Conservation (phyloP, 2,329 filamentous ascomycete species). For the Sclerotinia nivalis region DNA sequence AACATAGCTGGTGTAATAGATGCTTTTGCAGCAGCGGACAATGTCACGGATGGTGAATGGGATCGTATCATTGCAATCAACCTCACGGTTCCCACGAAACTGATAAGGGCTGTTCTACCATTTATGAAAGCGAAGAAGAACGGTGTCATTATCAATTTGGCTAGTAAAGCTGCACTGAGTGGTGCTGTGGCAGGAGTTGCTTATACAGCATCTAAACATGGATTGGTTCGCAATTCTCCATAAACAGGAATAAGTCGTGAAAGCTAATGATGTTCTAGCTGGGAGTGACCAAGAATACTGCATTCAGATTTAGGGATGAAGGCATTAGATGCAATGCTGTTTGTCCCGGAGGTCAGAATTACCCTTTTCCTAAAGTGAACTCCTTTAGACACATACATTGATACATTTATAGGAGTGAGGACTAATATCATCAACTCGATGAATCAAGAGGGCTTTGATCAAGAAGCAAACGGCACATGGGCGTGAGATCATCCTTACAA, state of each 20-base stretch:
- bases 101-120: slow-evolving; percentile 49
- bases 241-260: neutral
- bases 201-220: slow-evolving; percentile 50
- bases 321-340: slow-evolving; percentile 50
- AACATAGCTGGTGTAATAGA: slow-evolving; percentile 50
- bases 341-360: slow-evolving; percentile 43
- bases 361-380: neutral
- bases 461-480: neutral
- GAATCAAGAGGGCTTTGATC: neutral
- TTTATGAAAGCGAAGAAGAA: slow-evolving; percentile 45
- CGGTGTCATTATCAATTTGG: slow-evolving; percentile 48
- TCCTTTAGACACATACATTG: neutral
- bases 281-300: slow-evolving; percentile 50
- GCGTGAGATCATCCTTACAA: neutral
- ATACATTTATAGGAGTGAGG: neutral
- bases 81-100: slow-evolving; percentile 46
- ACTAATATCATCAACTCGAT: slow-evolving; percentile 2
- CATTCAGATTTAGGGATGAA: slow-evolving; percentile 48
- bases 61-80: slow-evolving; percentile 47
- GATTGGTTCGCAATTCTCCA: slow-evolving; percentile 38
- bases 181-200: slow-evolving; percentile 47
- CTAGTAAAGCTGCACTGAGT: slow-evolving; percentile 42
- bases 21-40: slow-evolving; percentile 45
- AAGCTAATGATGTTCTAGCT: slow-evolving; percentile 35
- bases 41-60: slow-evolving; percentile 45